phyloP scores from a whole-genome alignment of 2,329 filamentous ascomycete species.

The Microcyclosporella mali region DNA sequence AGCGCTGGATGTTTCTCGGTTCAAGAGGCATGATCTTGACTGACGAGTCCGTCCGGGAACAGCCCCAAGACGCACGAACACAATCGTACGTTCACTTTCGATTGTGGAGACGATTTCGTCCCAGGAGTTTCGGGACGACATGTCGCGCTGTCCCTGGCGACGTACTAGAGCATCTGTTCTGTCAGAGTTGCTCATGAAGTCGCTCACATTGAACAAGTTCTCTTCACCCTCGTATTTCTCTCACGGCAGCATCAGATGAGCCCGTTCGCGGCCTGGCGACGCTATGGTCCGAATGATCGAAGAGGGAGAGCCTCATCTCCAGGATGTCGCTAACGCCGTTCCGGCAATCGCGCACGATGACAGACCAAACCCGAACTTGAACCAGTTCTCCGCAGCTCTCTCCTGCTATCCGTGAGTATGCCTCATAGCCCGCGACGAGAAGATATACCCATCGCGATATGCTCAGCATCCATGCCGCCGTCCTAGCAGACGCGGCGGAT shows the following conservation, averaged over 20 bases:
- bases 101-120: background rate
- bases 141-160: background rate
- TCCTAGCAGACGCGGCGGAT: conserved; percentile 10
- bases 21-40: too few relatives aligned
- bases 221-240: background rate
- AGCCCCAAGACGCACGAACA: too few relatives aligned
- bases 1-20: too few relatives aligned
- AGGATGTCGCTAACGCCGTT: conserved; percentile 11
- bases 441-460: background rate
- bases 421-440: background rate
- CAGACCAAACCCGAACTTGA: conserved; percentile 49
- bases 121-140: background rate
- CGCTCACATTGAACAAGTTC: background rate
- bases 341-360: conserved; percentile 21
- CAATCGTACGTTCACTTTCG: background rate
- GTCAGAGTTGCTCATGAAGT: background rate
- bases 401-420: conserved; percentile 61
- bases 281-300: conserved; percentile 42
- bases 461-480: background rate
- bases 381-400: conserved; percentile 56
- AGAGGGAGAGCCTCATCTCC: conserved; percentile 23
- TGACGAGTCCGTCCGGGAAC: too few relatives aligned
- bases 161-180: background rate
- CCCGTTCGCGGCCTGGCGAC: conserved; percentile 8
- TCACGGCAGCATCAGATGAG: conserved; percentile 9